Evolutionary conservation across 2,329 filamentous ascomycete genomes (phyloP), one percentile per base, ranked within the genome.

Genomic region (Fusarium continuum): DNA sequence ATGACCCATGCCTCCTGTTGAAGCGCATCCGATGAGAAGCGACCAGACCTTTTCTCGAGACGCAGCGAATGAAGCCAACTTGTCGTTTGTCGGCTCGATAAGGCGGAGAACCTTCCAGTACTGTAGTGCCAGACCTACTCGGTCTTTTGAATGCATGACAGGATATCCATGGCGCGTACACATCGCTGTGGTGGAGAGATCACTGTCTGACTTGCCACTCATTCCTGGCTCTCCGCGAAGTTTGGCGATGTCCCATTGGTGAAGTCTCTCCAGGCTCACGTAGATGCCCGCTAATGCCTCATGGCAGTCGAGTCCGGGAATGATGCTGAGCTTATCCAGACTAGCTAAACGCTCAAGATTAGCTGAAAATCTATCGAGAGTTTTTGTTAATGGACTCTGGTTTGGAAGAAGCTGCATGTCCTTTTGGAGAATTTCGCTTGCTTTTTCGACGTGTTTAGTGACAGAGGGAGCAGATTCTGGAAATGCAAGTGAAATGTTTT

Each of bases 221-320:
- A 81, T 75, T 3, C 75, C 73, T 2, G 79, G 75, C 13, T 84
- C 82, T 55, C 83, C 80, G 9, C 82, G 81, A 25, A 88, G 73
- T 61, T 80, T 83, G 52, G 84, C 80, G 58, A 88, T 78, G 71
- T 95, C 91, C 80, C 91, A 90, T 39, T 86, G 80, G 70, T 91
- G 87, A n/a, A 96, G 77, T 66, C 82, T 87, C 56, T 83, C 80
- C 57, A 95, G 78, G 70, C 90, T 91, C 53, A 84, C 84, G 73
- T 89, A 91, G 6, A 96, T 80, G 4, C 91, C 91, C 5, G 86
- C 87, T 38, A 94, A 80, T 1, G 91, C 91, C 72, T 92, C 90
- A 72, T 91, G 90, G 73, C 91, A 91, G 68, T 91, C 91, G 8
- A 94, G 81, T 6, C 85, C 84, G 2, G 87, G 87, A 25, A 84